phyloP scores from a whole-genome alignment of 805 yeast species.

The Tetrapisispora namnaoensis region DNA sequence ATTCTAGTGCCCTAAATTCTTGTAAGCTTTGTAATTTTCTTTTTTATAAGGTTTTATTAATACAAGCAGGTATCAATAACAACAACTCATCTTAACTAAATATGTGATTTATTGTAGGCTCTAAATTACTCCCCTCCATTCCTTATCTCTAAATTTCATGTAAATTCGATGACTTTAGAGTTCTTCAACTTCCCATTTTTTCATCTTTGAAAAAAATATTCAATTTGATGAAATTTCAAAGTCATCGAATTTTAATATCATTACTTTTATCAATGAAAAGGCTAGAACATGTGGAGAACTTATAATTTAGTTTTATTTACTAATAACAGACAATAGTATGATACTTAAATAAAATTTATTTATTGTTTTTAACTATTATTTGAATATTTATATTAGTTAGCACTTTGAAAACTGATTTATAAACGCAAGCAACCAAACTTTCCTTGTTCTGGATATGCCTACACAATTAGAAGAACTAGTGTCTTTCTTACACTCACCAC shows the following conservation, averaged over 20 bases:
- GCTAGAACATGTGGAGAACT: too few species aligned
- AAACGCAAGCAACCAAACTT: background rate
- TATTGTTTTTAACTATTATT: too few species aligned
- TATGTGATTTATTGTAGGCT: too few species aligned
- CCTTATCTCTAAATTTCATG: background rate
- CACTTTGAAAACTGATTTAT: too few species aligned
- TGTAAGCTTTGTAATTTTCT: too few species aligned
- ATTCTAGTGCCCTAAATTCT: background rate
- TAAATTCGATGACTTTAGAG: background rate
- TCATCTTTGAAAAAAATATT: background rate
- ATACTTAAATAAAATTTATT: too few species aligned
- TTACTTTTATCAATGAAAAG: background rate
- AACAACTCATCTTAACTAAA: too few species aligned
- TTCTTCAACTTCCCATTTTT: background rate
- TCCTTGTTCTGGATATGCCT: constrained; percentile 31
- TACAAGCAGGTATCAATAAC: too few species aligned
- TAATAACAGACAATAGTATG: background rate
- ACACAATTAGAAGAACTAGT: constrained; percentile 55
- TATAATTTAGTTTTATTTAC: too few species aligned
- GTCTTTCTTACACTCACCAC: constrained; percentile 70
- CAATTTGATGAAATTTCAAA: background rate
- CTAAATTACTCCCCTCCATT: background rate
- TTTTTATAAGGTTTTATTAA: too few species aligned
- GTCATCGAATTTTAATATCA: background rate
- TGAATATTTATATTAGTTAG: background rate